Base-by-base conservation (phyloP, 495 filamentous ascomycete species). In the Aspergillus baeticus region DNA sequence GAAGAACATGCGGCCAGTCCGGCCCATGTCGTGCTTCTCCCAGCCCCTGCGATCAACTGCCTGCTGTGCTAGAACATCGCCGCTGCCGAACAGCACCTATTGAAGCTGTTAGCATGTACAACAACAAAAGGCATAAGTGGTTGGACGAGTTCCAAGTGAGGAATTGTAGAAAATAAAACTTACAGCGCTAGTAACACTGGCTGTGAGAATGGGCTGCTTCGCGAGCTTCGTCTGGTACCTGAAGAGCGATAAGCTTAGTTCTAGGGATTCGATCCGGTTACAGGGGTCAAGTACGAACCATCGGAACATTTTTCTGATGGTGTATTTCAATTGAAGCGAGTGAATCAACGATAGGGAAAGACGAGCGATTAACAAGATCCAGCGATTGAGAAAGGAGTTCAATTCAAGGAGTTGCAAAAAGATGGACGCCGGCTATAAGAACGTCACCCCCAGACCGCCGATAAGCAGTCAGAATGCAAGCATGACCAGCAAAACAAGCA, bases 31-130 rank as follows among this genome's bases (percentile, higher is more conserved):
- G 64, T 98, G 94, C 58, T 91, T 89, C 43, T 86, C 73, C 23
- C 88, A 57, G 33, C 92, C 92, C 62, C 78, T 82, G 66, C 83
- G 85, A 73, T 98, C 94, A 49, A 98, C 89, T n/a, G 75, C 79
- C 71, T 98, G 94, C 65, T 98, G 94, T n/a, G 94, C 90, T 51
- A 96, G 82, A 50, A 87, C 77, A 72, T 98, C 94, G 57, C 94
- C 94, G 15, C 91, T 85, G 35, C 87, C 92, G 69, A 98, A 98
- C 52, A 98, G 84, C 46, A 96, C 71, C 86, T 88, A 38, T 14
- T 18, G 18, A 13, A n/a, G 35, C 10, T 20, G 3, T 11, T 15
- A 51, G 33, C 10, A 10, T 22, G 22, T 1, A n/a, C 7, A 44
- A 14, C 39, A 23, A 31, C 5, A 37, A 17, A 41, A 20, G 2